Evolutionary conservation across 805 yeast genomes (phyloP), one percentile per base, ranked within the genome.

Genomic region (Metschnikowia arizonensis): DNA sequence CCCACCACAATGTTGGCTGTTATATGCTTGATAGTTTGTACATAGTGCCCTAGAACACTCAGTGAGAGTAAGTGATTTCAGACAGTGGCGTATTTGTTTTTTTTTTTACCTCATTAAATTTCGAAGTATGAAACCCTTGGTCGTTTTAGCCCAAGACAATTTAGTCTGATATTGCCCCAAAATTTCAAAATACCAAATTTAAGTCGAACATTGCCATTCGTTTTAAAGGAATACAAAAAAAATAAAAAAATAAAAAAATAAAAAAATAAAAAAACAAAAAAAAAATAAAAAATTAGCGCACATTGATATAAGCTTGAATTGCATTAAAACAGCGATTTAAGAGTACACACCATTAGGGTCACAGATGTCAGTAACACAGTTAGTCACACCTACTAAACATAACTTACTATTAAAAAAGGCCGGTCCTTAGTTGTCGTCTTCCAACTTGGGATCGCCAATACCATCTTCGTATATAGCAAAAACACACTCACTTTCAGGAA

Each of bases 401-500:
- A 12, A 5, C 21, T 17, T 17, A 5, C 34, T 15, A 32, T 11
- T 32, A 17, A 12, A 11, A 10, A 19, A 18, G 21, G 15, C 17
- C 3, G 1, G 7, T 2, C 7, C 4, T 17, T 30, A 39, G 7
- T 39, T 39, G 26, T 73, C 77, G 44, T 83, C 91, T 41, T 85
- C 93, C 15, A 85, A 88, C 54, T 83, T 80, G 40, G 98, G 97
- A 69, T 93, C 99, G 46, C 96, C 96, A 52, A 93, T 83, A 49
- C 99, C 99, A 57, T 91, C 97, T 63, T 88, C 96, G 61, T 90
- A 93, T 50, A 93, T 88, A 4, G 97, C 97, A 70, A 93, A 91
- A 6, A 88, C 84, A 57, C 96, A 86, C 57, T 93, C 98, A 43
- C 93, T 82, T 62, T 93, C 98, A 0, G 99, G 97, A 49, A 93